phyloP scores from a whole-genome alignment of 495 filamentous ascomycete genomes.

The Penicillium cosmopolitanum region DNA sequence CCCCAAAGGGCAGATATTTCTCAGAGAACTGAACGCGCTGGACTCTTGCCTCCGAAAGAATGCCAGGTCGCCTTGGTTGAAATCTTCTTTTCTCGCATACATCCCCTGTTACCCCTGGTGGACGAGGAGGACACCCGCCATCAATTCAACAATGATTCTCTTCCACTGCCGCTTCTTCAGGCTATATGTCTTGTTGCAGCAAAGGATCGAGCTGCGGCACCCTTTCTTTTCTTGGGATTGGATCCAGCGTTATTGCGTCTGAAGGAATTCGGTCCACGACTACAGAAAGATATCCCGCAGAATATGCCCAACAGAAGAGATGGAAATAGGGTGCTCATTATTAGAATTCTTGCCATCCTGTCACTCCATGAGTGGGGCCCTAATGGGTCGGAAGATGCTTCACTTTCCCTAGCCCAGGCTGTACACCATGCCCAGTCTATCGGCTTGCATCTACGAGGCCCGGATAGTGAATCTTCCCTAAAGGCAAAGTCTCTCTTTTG shows the following conservation, averaged over 20 bases:
- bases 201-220: conserved; percentile 32
- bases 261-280: conserved; percentile 28
- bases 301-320: conserved; percentile 23
- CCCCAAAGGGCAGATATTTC: neutral
- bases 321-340: conserved; percentile 29
- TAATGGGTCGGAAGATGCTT: conserved; percentile 37
- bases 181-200: conserved; percentile 40
- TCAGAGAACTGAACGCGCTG: neutral
- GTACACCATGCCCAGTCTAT: conserved; percentile 62
- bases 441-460: conserved; percentile 53
- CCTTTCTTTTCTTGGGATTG: conserved; percentile 27
- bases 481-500: conserved; percentile 56
- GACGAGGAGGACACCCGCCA: conserved; percentile 26
- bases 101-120: conserved; percentile 34
- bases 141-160: conserved; percentile 21
- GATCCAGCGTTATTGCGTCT: conserved; percentile 16
- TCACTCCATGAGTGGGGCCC: conserved; percentile 39
- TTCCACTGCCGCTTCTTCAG: conserved; percentile 30
- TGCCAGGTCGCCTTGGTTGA: conserved; percentile 25
- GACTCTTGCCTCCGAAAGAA: conserved; percentile 20
- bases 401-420: conserved; percentile 37
- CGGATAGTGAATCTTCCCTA: conserved; percentile 26
- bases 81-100: conserved; percentile 30
- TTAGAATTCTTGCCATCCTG: conserved; percentile 40
- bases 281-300: conserved; percentile 26